Percentiles rank a stretch among this genome's conserved stretches.
phyloP scores from a whole-genome alignment of 495 filamentous ascomycete species.

The Xylaria bambusicola region DNA sequence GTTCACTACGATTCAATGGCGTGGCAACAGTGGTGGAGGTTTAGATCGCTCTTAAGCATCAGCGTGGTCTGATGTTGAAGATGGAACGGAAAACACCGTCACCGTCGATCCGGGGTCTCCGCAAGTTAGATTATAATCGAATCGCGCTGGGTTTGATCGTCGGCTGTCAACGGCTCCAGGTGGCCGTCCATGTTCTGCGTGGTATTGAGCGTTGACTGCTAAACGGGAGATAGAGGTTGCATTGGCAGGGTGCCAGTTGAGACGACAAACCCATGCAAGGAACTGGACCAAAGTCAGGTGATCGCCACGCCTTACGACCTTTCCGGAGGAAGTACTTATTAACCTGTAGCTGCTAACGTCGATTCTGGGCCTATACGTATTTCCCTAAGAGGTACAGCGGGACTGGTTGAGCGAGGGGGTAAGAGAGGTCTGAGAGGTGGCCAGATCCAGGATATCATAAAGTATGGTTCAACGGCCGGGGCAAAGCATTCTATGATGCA shows the following conservation, averaged over 20 bases:
- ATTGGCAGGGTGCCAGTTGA: neutral
- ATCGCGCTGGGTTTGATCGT: constrained; percentile 10
- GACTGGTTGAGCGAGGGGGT: neutral
- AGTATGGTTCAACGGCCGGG: constrained; percentile 3
- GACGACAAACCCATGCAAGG: constrained; percentile 12
- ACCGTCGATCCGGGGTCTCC: constrained; percentile 9
- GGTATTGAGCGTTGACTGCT: constrained; percentile 5
- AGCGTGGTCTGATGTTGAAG: neutral
- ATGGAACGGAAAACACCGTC: constrained; percentile 2
- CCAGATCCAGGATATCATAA: constrained; percentile 8
- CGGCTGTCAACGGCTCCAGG: constrained; percentile 8
- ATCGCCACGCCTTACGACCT: constrained; percentile 6
- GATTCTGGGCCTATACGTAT: constrained; percentile 2
- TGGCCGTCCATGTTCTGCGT: constrained; percentile 9
- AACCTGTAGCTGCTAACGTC: neutral
- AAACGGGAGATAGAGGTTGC: constrained; percentile 6
- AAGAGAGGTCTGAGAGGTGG: constrained; percentile 1
- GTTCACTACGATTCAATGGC: neutral
- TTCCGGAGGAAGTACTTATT: neutral
- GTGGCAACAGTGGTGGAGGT: neutral
- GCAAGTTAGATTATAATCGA: neutral
- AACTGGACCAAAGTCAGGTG: neutral
- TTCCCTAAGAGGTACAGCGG: constrained; percentile 6
- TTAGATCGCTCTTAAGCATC: neutral
- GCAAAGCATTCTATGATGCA: constrained; percentile 16